These are phyloP conservation scores for Beauveria pseudobassiana DNA, from an alignment of 2,329 filamentous ascomycete species.

Conservation along the genomic window DNA sequence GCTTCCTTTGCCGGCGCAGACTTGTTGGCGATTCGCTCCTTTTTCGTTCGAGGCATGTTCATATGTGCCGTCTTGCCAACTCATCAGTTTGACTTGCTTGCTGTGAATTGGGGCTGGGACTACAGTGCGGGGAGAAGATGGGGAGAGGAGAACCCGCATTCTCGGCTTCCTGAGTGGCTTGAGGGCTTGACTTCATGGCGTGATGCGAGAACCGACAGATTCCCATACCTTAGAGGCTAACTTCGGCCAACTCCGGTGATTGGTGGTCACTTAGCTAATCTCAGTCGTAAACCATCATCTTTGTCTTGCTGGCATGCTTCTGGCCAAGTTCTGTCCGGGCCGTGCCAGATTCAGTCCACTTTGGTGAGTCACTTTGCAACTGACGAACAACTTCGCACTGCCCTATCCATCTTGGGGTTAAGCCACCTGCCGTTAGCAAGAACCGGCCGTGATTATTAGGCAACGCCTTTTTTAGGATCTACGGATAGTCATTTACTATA, in stretches of 20 bases:
- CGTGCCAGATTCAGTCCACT: not conserved
- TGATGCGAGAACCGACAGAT: not conserved
- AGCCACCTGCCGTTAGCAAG: not conserved
- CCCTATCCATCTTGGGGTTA: not conserved
- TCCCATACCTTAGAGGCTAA: not conserved
- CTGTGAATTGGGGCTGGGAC: not conserved
- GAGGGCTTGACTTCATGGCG: not conserved
- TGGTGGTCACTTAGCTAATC: not conserved
- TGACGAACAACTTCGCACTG: not conserved
- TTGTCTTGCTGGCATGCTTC: not conserved
- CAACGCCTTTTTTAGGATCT: not conserved
- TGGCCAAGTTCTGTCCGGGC: not conserved
- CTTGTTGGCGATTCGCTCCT: not conserved
- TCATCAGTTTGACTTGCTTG: no score
- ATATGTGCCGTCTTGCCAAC: not conserved
- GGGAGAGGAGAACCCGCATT: not conserved
- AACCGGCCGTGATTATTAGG: not conserved
- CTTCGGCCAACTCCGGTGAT: not conserved
- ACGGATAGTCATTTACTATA: not conserved
- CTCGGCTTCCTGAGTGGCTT: not conserved
- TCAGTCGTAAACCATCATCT: not conserved
- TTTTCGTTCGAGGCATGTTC: not conserved
- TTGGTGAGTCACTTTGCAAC: not conserved
- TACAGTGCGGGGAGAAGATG: not conserved
- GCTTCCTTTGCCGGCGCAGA: not conserved